These are phyloP conservation scores for Psilocybe tampanensis DNA, from an alignment of 768 basidiomycete genomes.

Conservation along the genomic window DNA sequence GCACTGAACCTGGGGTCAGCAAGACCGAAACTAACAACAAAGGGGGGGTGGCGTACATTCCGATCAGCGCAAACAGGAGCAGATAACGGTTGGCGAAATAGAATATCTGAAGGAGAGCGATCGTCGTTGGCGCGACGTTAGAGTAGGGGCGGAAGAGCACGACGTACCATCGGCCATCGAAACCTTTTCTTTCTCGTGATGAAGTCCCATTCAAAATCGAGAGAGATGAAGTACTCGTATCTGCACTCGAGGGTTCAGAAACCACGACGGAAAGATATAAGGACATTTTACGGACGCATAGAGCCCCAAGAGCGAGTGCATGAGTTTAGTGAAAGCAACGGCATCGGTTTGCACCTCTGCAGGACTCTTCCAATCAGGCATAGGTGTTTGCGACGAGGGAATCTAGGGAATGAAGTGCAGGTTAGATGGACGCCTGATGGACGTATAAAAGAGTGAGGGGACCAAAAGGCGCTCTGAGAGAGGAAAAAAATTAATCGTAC, in stretches of 20 bases:
- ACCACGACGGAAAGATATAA: not conserved
- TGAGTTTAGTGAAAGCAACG: slow-evolving; percentile 49
- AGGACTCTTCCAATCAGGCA: slow-evolving; percentile 59
- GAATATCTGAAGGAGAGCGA: slow-evolving; percentile 44
- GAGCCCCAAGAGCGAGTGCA: slow-evolving; percentile 59
- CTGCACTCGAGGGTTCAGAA: slow-evolving; percentile 26
- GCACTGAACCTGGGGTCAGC: slow-evolving; percentile 32
- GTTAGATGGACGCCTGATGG: not conserved
- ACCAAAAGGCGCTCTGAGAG: not conserved
- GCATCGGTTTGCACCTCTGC: slow-evolving; percentile 49
- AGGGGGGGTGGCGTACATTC: slow-evolving; percentile 52
- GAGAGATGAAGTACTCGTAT: slow-evolving; percentile 65
- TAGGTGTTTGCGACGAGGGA: slow-evolving; percentile 22
- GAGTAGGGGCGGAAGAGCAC: not conserved
- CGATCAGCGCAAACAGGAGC: slow-evolving; percentile 65
- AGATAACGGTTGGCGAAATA: slow-evolving; percentile 71
- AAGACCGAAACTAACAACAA: slow-evolving; percentile 10
- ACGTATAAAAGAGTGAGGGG: not conserved
- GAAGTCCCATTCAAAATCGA: slow-evolving; percentile 66
- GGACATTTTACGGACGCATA: slow-evolving; percentile 43
- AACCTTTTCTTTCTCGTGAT: slow-evolving; percentile 58
- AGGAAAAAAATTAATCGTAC: not conserved
- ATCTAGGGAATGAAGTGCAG: not conserved
- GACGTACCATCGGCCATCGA: slow-evolving; percentile 66
- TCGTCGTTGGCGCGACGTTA: not conserved